Conservation (phyloP, 345 rosid species). For the Hibiscus tridactylites region DNA sequence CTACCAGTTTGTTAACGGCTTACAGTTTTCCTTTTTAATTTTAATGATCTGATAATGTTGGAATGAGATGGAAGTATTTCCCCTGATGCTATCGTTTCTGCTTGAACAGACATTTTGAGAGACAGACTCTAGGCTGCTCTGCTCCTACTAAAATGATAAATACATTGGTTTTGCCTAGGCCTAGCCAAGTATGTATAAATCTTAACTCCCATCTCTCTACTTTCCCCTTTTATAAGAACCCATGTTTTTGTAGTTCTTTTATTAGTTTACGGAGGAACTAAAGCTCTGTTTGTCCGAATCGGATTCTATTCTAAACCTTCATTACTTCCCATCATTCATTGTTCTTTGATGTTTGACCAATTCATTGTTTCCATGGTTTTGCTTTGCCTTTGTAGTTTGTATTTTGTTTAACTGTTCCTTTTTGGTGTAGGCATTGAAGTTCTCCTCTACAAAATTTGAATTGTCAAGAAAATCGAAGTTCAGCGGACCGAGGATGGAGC, state of each 20-base stretch:
- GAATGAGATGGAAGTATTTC: not conserved
- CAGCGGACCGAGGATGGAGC: conserved; percentile 43
- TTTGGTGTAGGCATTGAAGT: conserved; percentile 7
- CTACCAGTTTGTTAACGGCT: not conserved
- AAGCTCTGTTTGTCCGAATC: not conserved
- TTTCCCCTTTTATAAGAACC: no score
- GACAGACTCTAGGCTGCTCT: not conserved
- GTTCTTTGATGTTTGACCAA: not conserved
- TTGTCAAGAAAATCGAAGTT: conserved; percentile 17
- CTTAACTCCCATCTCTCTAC: not conserved
- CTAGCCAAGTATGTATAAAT: not conserved
- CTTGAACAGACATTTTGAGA: not conserved
- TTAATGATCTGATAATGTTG: not conserved
- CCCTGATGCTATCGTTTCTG: not conserved
- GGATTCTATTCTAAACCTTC: not conserved
- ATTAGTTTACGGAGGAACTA: not conserved
- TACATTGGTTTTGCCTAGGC: not conserved
- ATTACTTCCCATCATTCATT: not conserved
- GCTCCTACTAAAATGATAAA: conserved; percentile 1
- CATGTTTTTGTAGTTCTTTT: not conserved
- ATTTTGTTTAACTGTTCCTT: not conserved
- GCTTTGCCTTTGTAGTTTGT: not conserved
- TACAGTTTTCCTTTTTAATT: not conserved
- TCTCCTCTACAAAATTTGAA: not conserved
- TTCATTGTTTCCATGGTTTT: not conserved